phyloP scores from a whole-genome alignment of 2,329 filamentous ascomycete genomes.

The Trichoderma harzianum region DNA sequence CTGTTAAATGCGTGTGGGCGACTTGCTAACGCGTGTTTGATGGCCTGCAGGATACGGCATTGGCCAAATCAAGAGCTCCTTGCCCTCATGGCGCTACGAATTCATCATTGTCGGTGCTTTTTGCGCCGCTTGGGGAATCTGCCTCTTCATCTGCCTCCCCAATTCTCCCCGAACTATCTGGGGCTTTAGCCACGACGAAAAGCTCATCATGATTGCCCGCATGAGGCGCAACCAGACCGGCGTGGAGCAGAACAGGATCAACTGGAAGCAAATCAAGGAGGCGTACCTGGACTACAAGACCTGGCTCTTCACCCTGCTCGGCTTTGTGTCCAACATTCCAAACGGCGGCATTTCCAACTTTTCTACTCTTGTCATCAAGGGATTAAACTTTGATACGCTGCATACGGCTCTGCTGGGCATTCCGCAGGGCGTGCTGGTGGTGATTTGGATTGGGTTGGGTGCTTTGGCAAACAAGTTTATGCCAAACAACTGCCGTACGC shows the following conservation, averaged over 20 bases:
- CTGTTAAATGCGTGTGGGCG: not conserved
- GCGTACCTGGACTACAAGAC: slow-evolving; percentile 57
- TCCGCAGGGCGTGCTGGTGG: slow-evolving; percentile 36
- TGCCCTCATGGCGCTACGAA: slow-evolving; percentile 64
- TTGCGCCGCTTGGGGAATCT: slow-evolving; percentile 57
- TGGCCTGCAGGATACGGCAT: slow-evolving; percentile 49
- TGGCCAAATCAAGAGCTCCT: slow-evolving; percentile 53
- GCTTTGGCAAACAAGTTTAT: slow-evolving; percentile 38
- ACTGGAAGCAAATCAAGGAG: slow-evolving; percentile 53
- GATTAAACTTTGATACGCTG: slow-evolving; percentile 49
- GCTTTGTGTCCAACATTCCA: slow-evolving; percentile 49
- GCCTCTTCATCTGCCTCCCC: slow-evolving; percentile 55
- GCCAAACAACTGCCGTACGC: slow-evolving; percentile 47
- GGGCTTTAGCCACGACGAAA: slow-evolving; percentile 49
- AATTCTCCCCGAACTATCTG: slow-evolving; percentile 55
- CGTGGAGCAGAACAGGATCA: slow-evolving; percentile 54
- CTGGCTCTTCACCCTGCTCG: slow-evolving; percentile 55
- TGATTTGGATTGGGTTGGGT: slow-evolving; percentile 41
- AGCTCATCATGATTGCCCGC: slow-evolving; percentile 52
- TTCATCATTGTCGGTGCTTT: slow-evolving; percentile 62
- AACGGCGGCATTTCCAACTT: slow-evolving; percentile 62
- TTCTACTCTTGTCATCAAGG: slow-evolving; percentile 56
- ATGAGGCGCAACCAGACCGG: slow-evolving; percentile 57
- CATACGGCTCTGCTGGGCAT: slow-evolving; percentile 38
- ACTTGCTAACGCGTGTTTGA: not conserved